These are phyloP conservation scores for Raphanus sativus DNA, from an alignment of 345 rosid genomes.

Conservation along the genomic window DNA sequence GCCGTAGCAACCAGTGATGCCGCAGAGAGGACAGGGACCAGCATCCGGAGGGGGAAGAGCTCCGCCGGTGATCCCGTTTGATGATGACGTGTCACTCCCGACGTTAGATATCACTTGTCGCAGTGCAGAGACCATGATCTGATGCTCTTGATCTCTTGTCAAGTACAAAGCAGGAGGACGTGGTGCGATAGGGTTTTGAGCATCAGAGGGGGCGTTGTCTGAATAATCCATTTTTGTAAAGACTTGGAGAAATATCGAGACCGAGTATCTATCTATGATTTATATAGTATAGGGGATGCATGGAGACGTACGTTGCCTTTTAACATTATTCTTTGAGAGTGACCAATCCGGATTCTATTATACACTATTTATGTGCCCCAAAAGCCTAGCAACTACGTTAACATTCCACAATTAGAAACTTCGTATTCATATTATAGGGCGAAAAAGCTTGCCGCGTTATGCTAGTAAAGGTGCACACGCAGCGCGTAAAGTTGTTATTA, in stretches of 20 bases:
- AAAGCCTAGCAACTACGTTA: no score
- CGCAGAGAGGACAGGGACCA: conserved; percentile 25
- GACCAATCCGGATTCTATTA: no score
- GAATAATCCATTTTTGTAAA: not conserved
- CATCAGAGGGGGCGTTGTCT: not conserved
- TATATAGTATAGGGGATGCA: no score
- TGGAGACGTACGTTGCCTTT: no score
- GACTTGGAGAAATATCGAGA: not conserved
- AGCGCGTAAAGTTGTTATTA: no score
- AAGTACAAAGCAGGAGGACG: not conserved
- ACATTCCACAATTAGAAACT: no score
- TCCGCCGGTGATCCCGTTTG: not conserved
- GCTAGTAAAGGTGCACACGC: no score
- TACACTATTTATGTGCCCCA: no score
- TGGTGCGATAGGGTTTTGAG: not conserved
- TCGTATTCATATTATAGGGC: no score
- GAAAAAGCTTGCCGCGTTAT: no score
- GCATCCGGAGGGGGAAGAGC: not conserved
- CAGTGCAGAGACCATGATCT: conserved; percentile 18
- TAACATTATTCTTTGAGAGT: no score
- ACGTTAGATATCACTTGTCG: conserved; percentile 12
- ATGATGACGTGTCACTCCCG: not conserved
- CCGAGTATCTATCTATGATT: no score
- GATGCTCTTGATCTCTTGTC: conserved; percentile 24
- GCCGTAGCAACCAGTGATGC: not conserved